Conservation (phyloP, 768 basidiomycete genomes). For the Auriscalpium vulgare region DNA sequence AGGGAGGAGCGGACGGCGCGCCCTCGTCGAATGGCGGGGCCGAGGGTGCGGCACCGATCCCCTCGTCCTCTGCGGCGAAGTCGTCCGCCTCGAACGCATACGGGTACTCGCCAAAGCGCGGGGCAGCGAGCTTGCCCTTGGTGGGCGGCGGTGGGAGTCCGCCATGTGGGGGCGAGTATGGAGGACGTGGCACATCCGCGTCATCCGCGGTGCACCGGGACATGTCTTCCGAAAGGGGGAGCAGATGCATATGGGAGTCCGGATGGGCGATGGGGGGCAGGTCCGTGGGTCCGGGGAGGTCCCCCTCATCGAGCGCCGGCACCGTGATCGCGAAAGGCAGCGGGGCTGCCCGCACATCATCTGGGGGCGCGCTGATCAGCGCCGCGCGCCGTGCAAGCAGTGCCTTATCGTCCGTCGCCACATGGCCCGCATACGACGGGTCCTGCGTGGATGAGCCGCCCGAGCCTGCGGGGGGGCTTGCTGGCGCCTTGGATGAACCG, state of each 20-base stretch:
- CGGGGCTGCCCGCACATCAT: background rate
- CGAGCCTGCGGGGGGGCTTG: background rate
- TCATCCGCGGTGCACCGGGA: background rate
- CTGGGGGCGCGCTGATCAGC: constrained; percentile 15
- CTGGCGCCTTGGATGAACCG: constrained; percentile 4
- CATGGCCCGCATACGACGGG: constrained; percentile 20
- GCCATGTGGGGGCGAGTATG: constrained; percentile 6
- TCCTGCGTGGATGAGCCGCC: background rate
- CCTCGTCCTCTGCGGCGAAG: constrained; percentile 1
- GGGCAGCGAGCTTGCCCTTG: constrained; percentile 6
- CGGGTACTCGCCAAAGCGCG: constrained; percentile 4
- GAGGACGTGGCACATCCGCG: constrained; percentile 2
- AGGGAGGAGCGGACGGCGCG: constrained; percentile 2
- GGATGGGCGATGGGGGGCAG: background rate
- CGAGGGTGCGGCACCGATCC: constrained; percentile 5
- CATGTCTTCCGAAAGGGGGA: background rate
- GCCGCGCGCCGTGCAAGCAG: constrained; percentile 24
- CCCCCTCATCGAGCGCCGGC: constrained; percentile 10
- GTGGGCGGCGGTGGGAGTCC: constrained; percentile 13
- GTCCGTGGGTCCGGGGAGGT: background rate
- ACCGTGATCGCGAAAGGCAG: background rate
- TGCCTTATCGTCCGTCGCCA: constrained; percentile 30
- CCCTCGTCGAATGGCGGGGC: constrained; percentile 12
- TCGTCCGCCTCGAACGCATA: constrained; percentile 7
- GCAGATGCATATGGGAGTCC: background rate